A percentile compares a stretch with the other conserved stretches of the same genome.
These are phyloP conservation scores for Paragyromitra xinjiangensis DNA, from an alignment of 495 filamentous ascomycete genomes.

Conservation along the genomic window DNA sequence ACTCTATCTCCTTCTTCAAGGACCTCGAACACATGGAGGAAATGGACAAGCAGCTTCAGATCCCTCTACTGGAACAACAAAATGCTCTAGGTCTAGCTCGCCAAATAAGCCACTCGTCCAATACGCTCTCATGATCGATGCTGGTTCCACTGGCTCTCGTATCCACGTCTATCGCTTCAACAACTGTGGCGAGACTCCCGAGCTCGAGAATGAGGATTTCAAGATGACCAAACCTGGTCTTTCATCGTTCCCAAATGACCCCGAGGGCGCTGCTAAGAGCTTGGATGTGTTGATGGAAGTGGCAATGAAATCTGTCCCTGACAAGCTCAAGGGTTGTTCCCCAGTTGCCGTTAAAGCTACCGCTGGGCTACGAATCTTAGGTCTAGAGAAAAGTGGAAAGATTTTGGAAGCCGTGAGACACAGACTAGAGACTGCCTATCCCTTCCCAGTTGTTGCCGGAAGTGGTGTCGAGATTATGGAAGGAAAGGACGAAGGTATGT, in stretches of 20 bases:
- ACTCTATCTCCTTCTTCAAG: conserved; percentile 18
- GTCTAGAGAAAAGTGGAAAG: conserved; percentile 78
- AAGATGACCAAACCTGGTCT: conserved; percentile 86
- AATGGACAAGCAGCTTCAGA: conserved; percentile 65
- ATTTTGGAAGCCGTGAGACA: conserved; percentile 86
- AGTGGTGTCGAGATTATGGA: conserved; percentile 96
- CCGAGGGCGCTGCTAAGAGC: conserved; percentile 86
- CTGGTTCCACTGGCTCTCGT: conserved; percentile 94
- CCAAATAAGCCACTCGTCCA: conserved; percentile 91
- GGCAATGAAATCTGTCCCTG: conserved; percentile 81
- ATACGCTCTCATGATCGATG: conserved; percentile 98
- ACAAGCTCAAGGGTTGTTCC: conserved; percentile 84
- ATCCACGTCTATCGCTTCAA: conserved; percentile 99
- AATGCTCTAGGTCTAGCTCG: conserved; percentile 82
- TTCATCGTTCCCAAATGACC: conserved; percentile 83
- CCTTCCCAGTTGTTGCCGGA: conserved; percentile 90
- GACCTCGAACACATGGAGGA: conserved; percentile 5
- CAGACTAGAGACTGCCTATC: conserved; percentile 87
- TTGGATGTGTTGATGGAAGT: conserved; percentile 86
- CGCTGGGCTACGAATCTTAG: conserved; percentile 86
- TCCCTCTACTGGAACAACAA: conserved; percentile 69
- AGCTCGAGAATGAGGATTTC: conserved; percentile 90
- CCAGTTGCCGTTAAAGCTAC: conserved; percentile 97
- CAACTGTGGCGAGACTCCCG: conserved; percentile 95
- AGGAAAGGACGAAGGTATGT: conserved; percentile 77